Evolutionary conservation across 352 stramenopile genomes (phyloP).

Genomic region (Phytophthora sojae): DNA sequence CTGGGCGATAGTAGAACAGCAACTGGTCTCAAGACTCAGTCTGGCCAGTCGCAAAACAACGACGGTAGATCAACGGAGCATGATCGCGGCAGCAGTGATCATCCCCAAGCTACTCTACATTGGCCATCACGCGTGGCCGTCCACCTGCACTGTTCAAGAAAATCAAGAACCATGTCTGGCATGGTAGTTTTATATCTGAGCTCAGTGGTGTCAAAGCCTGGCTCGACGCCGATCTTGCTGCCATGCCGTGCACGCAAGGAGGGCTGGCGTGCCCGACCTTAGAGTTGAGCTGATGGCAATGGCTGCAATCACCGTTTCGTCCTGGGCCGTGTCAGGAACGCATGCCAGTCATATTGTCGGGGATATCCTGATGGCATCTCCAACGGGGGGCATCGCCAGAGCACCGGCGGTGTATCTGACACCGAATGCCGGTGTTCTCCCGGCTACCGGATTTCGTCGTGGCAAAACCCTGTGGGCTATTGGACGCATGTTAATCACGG

Average conservation of each 20-base stretch:
- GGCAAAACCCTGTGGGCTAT: too few species aligned
- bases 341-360: too few species aligned
- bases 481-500: too few species aligned
- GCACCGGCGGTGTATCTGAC: too few species aligned
- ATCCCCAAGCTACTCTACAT: conserved; percentile 1
- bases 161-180: conserved; percentile 1
- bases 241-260: neutral
- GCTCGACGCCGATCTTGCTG: neutral
- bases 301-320: too few species aligned
- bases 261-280: neutral
- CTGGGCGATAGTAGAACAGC: neutral
- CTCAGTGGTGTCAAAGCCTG: neutral
- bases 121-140: too few species aligned
- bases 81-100: neutral
- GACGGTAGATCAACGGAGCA: conserved; percentile 2
- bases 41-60: neutral
- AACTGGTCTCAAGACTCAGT: neutral
- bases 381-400: too few species aligned
- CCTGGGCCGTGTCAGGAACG: too few species aligned
- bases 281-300: neutral
- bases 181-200: neutral
- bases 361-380: too few species aligned
- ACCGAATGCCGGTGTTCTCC: too few species aligned
- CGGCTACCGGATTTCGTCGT: too few species aligned
- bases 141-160: neutral